phyloP scores from a whole-genome alignment of 2,329 filamentous ascomycete species.

The Pseudophaeomoniella oleicola region DNA sequence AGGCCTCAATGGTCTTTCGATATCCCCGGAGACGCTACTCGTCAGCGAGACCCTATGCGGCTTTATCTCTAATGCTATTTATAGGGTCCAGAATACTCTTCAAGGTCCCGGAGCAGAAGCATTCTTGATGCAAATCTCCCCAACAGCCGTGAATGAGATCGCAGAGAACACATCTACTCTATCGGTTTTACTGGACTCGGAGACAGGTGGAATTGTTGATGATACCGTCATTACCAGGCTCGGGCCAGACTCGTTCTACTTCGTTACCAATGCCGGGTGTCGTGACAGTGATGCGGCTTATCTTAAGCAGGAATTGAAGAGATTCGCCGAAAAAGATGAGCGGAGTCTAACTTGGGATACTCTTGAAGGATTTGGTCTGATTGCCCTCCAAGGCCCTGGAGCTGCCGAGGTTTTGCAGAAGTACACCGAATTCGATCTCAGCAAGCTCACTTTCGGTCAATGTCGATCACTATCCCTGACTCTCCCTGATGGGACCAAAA shows the following conservation, averaged over 20 bases:
- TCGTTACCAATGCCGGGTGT: constrained; percentile 91
- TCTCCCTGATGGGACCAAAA: constrained; percentile 34
- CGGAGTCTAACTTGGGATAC: constrained; percentile 53
- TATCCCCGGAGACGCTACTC: too few species aligned
- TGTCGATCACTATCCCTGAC: constrained; percentile 52
- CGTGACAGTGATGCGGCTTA: constrained; percentile 77
- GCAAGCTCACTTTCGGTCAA: constrained; percentile 68
- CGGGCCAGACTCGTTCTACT: constrained; percentile 63
- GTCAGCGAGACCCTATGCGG: too few species aligned
- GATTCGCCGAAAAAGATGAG: constrained; percentile 31
- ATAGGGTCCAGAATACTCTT: constrained; percentile 65
- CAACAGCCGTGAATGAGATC: constrained; percentile 54
- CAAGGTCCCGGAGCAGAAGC: constrained; percentile 63
- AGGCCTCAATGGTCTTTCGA: constrained; percentile 2
- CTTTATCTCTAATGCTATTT: too few species aligned
- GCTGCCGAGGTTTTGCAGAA: constrained; percentile 51
- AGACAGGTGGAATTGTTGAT: constrained; percentile 82
- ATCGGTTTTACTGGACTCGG: constrained; percentile 66
- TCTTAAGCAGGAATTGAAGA: constrained; percentile 52
- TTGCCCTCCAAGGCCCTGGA: constrained; percentile 81
- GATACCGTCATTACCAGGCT: constrained; percentile 82
- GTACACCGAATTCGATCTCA: constrained; percentile 37
- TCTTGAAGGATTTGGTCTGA: constrained; percentile 57
- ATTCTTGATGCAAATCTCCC: constrained; percentile 76
- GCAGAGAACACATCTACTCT: constrained; percentile 59